Evolutionary conservation across 441 rosid genomes (phyloP).

Genomic region (Populus hybrid): DNA sequence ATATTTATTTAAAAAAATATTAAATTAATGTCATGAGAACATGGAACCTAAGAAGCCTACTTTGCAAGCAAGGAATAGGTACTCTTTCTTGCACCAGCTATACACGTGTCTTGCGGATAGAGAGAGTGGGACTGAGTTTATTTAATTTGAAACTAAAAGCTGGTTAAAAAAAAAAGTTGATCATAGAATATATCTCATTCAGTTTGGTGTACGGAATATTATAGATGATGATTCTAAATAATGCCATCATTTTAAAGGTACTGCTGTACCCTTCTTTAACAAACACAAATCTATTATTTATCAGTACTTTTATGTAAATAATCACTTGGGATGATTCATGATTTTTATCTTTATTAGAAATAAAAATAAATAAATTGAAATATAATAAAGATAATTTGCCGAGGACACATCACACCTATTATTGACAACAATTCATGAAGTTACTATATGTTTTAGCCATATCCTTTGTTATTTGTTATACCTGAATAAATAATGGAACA

Average conservation of each 20-base stretch:
- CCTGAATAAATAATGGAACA: too few relatives aligned
- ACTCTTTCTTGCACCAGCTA: not conserved
- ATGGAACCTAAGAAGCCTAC: constrained; percentile 23
- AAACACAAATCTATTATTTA: not conserved
- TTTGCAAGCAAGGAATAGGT: constrained; percentile 38
- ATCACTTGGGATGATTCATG: not conserved
- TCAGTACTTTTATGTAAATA: not conserved
- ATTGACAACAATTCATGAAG: too few relatives aligned
- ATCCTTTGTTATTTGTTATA: too few relatives aligned
- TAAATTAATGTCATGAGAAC: not conserved
- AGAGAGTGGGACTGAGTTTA: not conserved
- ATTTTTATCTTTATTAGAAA: not conserved
- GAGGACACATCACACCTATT: too few relatives aligned
- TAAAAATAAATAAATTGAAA: too few relatives aligned
- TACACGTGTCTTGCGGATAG: not conserved
- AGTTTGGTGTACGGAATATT: not conserved
- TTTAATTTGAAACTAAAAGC: constrained; percentile 1
- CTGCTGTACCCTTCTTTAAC: constrained; percentile 3
- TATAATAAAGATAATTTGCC: too few relatives aligned
- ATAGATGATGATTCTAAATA: not conserved
- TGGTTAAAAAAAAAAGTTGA: constrained; percentile 15
- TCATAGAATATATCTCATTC: constrained; percentile 10
- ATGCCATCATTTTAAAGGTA: not conserved
- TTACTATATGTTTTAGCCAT: too few relatives aligned
- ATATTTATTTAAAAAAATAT: too few relatives aligned